phyloP scores from a whole-genome alignment of 2,329 filamentous ascomycete species.

The Aureobasidium pullulans region DNA sequence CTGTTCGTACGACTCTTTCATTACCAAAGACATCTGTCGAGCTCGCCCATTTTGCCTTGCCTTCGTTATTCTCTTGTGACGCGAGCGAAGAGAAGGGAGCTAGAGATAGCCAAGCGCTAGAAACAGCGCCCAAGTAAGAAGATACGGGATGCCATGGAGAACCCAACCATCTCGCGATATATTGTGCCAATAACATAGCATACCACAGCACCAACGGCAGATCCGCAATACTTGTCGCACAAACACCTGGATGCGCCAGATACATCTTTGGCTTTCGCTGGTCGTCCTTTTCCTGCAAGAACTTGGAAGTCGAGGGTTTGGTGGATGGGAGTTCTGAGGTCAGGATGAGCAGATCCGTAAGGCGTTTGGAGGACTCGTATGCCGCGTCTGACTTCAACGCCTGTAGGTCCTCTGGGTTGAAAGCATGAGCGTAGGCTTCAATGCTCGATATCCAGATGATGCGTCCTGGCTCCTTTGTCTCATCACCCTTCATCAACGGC shows the following conservation, averaged over 20 bases:
- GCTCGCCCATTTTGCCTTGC: constrained; percentile 77
- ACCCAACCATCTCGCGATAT: constrained; percentile 67
- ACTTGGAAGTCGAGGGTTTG: constrained; percentile 48
- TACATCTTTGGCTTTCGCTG: constrained; percentile 58
- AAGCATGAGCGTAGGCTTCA: constrained; percentile 54
- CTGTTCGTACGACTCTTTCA: constrained; percentile 63
- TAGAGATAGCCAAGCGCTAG: constrained; percentile 72
- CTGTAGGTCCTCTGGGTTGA: constrained; percentile 69
- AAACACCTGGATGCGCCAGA: constrained; percentile 78
- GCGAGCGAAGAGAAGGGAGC: constrained; percentile 57
- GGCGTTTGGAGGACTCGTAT: constrained; percentile 81
- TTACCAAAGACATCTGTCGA: constrained; percentile 53
- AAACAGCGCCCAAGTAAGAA: constrained; percentile 68
- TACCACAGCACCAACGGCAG: constrained; percentile 63
- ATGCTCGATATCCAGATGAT: constrained; percentile 85
- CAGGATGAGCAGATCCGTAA: constrained; percentile 77
- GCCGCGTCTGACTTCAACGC: constrained; percentile 54
- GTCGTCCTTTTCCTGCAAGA: constrained; percentile 35
- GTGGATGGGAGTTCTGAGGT: constrained; percentile 62
- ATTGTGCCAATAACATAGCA: constrained; percentile 61
- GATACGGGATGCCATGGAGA: constrained; percentile 80
- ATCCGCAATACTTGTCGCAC: constrained; percentile 72
- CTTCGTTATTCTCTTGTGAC: constrained; percentile 41
- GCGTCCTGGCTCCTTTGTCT: constrained; percentile 43
- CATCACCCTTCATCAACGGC: constrained; percentile 56